A percentile compares a stretch with the other conserved stretches of the same genome.
Evolutionary conservation across 805 yeast species (phyloP).

Genomic region (Blastobotrys americana): DNA sequence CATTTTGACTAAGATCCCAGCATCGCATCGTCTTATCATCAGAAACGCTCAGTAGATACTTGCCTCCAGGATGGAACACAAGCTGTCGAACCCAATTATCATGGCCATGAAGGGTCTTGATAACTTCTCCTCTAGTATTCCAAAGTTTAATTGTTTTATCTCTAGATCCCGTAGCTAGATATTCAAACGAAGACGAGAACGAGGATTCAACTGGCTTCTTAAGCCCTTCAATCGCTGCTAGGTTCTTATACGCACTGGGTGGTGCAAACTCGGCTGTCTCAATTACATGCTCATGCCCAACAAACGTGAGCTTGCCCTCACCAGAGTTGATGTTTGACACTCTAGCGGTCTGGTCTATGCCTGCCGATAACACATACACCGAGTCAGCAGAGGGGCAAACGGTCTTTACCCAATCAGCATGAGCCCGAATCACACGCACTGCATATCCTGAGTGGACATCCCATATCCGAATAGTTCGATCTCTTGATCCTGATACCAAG

Average conservation of each 20-base stretch:
- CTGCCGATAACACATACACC: slow-evolving; percentile 60
- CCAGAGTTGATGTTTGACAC: slow-evolving; percentile 61
- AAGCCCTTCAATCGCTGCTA: slow-evolving; percentile 41
- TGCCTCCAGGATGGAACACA: slow-evolving; percentile 67
- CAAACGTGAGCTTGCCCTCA: slow-evolving; percentile 54
- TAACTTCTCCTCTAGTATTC: slow-evolving; percentile 56
- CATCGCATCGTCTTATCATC: slow-evolving; percentile 72
- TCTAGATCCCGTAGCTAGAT: slow-evolving; percentile 71
- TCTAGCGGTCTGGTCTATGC: slow-evolving; percentile 70
- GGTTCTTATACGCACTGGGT: slow-evolving; percentile 35
- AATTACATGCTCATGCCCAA: slow-evolving; percentile 79
- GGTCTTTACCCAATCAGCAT: slow-evolving; percentile 81
- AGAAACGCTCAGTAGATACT: slow-evolving; percentile 58
- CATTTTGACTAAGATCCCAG: slow-evolving; percentile 58
- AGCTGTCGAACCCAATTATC: slow-evolving; percentile 78
- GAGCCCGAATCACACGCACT: slow-evolving; percentile 60
- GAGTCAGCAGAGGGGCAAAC: slow-evolving; percentile 35
- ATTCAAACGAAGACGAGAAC: slow-evolving; percentile 35
- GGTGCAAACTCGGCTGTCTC: slow-evolving; percentile 71
- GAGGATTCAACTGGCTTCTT: slow-evolving; percentile 27
- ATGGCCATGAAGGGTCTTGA: slow-evolving; percentile 63
- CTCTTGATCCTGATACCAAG: slow-evolving; percentile 73
- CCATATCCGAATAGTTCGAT: slow-evolving; percentile 80
- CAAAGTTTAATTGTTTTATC: slow-evolving; percentile 70
- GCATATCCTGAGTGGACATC: slow-evolving; percentile 61